phyloP scores from a whole-genome alignment of 805 yeast species.

The Candida incommunis region DNA sequence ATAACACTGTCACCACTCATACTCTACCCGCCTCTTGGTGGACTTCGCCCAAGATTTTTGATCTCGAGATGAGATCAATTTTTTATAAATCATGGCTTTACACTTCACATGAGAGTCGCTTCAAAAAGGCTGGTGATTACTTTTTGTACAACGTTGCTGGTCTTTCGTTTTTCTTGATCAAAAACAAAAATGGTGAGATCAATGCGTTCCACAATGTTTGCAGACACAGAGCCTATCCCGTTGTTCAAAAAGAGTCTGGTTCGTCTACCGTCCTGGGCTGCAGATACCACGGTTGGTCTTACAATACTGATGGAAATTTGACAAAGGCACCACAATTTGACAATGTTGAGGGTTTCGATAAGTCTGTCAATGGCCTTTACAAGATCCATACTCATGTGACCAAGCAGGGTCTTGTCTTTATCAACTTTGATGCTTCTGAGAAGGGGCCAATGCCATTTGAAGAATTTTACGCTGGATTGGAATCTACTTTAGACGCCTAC shows the following conservation, averaged over 20 bases:
- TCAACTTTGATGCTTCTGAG: conserved; percentile 37
- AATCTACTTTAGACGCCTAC: conserved; percentile 38
- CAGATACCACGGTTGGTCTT: conserved; percentile 53
- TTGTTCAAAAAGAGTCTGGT: conserved; percentile 43
- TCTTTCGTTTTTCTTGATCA: conserved; percentile 40
- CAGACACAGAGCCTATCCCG: conserved; percentile 53
- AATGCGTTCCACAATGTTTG: conserved; percentile 53
- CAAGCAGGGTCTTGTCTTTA: conserved; percentile 40
- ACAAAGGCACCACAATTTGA: conserved; percentile 53
- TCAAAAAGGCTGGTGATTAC: conserved; percentile 45
- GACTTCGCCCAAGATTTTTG: conserved; percentile 44
- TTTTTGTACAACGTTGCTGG: conserved; percentile 37
- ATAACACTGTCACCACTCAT: conserved; percentile 23
- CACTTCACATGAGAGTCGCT: conserved; percentile 37
- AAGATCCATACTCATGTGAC: conserved; percentile 41
- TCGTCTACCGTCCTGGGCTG: conserved; percentile 45
- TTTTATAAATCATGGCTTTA: conserved; percentile 44
- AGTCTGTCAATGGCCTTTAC: conserved; percentile 39
- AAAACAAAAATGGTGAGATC: conserved; percentile 35
- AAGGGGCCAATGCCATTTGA: conserved; percentile 33
- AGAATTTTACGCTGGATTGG: conserved; percentile 37
- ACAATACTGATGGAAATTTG: conserved; percentile 43
- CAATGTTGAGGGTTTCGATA: conserved; percentile 41
- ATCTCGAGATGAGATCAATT: conserved; percentile 42
- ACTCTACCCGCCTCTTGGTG: conserved; percentile 57